Base-by-base conservation (phyloP, 176 grass and related monocot species). In the Melocanna baccifera region DNA sequence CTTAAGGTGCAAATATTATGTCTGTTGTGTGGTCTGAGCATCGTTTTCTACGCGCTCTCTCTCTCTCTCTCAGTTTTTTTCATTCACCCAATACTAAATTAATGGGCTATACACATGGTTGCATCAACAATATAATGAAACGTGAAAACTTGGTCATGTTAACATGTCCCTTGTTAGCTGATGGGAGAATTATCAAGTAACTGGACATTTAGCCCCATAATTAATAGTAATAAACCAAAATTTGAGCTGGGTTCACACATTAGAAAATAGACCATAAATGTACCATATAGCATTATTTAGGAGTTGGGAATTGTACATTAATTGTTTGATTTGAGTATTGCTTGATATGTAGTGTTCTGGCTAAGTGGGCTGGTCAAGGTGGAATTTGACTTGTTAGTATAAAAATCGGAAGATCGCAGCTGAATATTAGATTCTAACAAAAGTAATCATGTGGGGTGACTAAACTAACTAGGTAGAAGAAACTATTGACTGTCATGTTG, bases 301-400 rank as follows among this genome's bases (percentile, higher is more conserved):
- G 16, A 37, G 14, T 68, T 68, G 58, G 23, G 58, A 62, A 28
- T 28, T 62, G 58, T 62, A 62, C 11, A 62, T 62, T 28, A 28
- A 14, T 28, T 62, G 11, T 62, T 62, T 62, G 58, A 20, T 62
- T 62, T 28, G 58, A 62, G n/a, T 62, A 62, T 14, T 46, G 14
- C 12, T 30, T 7, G 39, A 70, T 70, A 70, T 70, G 12, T 47
- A 71, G 6, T 11, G 12, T 71, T 42, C 68, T 28, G 68, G 41
- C 3, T 22, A 46, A 71, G 23, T 72, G 69, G 41, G n/a, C 29
- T 72, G 43, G 42, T 71, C 48, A 48, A 72, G 69, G 23, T 48
- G 43, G 69, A 72, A 29, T 72, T 72, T 72, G 69, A 72, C 69
- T 72, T 47, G 69, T 41, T 70, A 72, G 23, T 48, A 72, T 47